A percentile compares a stretch with the other conserved stretches of the same genome.
Evolutionary conservation across 164 flowering plant genomes (phyloP).

Genomic region (Aristolochia contorta): DNA sequence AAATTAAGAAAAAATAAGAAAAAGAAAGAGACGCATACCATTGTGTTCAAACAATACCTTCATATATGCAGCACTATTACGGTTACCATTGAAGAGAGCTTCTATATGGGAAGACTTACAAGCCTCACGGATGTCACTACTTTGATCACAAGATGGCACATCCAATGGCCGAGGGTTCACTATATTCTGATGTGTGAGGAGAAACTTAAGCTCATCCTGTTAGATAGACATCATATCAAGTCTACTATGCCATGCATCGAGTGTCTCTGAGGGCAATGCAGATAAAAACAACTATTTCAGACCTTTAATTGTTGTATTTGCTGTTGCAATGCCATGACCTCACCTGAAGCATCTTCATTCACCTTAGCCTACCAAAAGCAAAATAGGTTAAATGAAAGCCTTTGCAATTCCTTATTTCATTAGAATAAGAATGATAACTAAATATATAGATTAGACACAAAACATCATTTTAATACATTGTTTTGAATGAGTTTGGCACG

Average conservation of each 20-base stretch:
- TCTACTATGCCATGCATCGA: slow-evolving; percentile 1
- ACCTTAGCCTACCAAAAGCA: slow-evolving; percentile 57
- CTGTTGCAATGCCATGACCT: slow-evolving; percentile 54
- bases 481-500: slow-evolving; percentile 91
- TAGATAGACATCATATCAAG: slow-evolving; percentile 9
- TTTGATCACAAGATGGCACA: slow-evolving; percentile 19
- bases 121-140: slow-evolving; percentile 16
- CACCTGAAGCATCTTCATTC: slow-evolving; percentile 88
- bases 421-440: background rate
- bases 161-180: slow-evolving; percentile 19
- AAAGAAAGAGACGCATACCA: background rate
- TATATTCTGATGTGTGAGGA: slow-evolving; percentile 39
- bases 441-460: background rate
- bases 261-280: background rate
- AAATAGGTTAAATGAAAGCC: slow-evolving; percentile 1
- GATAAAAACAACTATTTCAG: background rate
- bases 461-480: slow-evolving; percentile 39
- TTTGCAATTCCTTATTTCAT: background rate
- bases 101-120: slow-evolving; percentile 14
- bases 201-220: slow-evolving; percentile 65
- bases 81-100: slow-evolving; percentile 8
- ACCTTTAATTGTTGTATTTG: slow-evolving; percentile 79
- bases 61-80: slow-evolving; percentile 8
- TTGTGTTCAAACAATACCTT: slow-evolving; percentile 28
- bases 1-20: background rate